Conservation (phyloP, 768 basidiomycete species). For the Boletus sensibilis region DNA sequence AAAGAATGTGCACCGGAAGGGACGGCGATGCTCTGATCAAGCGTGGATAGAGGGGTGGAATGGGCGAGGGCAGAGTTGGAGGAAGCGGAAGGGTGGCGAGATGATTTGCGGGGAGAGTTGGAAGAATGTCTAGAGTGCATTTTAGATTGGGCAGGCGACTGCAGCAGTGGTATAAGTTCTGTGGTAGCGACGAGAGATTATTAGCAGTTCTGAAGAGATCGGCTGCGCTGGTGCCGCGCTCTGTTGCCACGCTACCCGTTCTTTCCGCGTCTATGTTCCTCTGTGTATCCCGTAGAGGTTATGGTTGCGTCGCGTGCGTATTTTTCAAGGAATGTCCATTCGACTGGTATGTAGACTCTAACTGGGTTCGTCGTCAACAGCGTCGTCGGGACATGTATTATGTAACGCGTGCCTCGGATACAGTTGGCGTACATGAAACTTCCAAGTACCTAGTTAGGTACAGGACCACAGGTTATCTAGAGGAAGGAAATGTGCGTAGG, state of each 20-base stretch:
- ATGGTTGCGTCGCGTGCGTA: conserved; percentile 7
- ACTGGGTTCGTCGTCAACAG: neutral
- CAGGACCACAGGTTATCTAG: neutral
- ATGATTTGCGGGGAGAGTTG: conserved; percentile 29
- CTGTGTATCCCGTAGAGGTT: conserved; percentile 1
- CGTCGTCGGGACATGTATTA: conserved; percentile 8
- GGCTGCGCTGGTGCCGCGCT: conserved; percentile 2
- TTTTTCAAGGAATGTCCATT: conserved; percentile 30
- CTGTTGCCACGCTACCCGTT: conserved; percentile 6
- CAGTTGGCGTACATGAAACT: neutral
- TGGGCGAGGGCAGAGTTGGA: conserved; percentile 21
- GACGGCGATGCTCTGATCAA: conserved; percentile 32
- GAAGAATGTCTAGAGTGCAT: conserved; percentile 32
- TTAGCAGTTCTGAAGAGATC: conserved; percentile 13
- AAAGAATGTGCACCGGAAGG: conserved; percentile 55
- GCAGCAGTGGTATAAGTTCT: conserved; percentile 9
- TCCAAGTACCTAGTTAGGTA: neutral
- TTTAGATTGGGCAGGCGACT: neutral
- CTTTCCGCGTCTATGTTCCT: conserved; percentile 4
- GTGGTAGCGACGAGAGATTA: conserved; percentile 9
- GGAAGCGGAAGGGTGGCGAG: conserved; percentile 29
- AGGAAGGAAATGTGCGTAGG: neutral
- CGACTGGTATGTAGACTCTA: conserved; percentile 8
- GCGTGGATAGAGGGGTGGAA: conserved; percentile 31
- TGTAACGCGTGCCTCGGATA: conserved; percentile 7